Evolutionary conservation across 73 alveolate genomes (phyloP), one percentile per base, ranked within the genome.

Genomic region (Paramecium sonneborni): DNA sequence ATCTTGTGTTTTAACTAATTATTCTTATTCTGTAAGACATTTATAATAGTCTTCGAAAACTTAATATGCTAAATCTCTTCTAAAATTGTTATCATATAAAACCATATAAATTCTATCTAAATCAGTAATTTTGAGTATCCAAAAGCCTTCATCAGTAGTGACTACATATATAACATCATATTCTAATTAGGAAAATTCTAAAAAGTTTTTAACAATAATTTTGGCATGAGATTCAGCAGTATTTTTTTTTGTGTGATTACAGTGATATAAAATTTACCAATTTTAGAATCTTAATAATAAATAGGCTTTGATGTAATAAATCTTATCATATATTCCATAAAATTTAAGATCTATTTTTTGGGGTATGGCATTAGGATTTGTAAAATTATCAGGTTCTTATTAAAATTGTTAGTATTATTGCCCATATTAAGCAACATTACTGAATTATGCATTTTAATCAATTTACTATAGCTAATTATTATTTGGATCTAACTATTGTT

Each of bases 341-440:
- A 43, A 79, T 79, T 79, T 8, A 0, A 79, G 44, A 44, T 79
- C 74, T 7, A 79, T 79, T 79, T 24, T 79, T 24, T 79, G 35
- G 5, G 90, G 90, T 41, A 79, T 41, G 15, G 69, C 69, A 46
- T 79, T 41, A 44, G 69, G 69, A 34, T 79, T 79, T 8, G 90
- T 79, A 44, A 37, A 79, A 12, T 79, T 41, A n/a, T 43, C 15
- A 20, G 90, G 74, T 79, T 23, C n/a, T n/a, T n/a, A n/a, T n/a
- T n/a, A n/a, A n/a, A n/a, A n/a, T n/a, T n/a, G 90, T 20, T 18
- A 20, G 23, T 30, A 34, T 34, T 74, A 18, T 21, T 74, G 11
- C 11, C 34, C 68, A 18, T 79, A 79, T 79, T 79, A 39, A 0
- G n/a, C 41, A 1, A n/a, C 0, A 46, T 43, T 46, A 11, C 21